Percentiles rank a stretch among this genome's conserved stretches.
phyloP scores from a whole-genome alignment of 2,329 filamentous ascomycete species.

The Pseudogymnoascus sp. region DNA sequence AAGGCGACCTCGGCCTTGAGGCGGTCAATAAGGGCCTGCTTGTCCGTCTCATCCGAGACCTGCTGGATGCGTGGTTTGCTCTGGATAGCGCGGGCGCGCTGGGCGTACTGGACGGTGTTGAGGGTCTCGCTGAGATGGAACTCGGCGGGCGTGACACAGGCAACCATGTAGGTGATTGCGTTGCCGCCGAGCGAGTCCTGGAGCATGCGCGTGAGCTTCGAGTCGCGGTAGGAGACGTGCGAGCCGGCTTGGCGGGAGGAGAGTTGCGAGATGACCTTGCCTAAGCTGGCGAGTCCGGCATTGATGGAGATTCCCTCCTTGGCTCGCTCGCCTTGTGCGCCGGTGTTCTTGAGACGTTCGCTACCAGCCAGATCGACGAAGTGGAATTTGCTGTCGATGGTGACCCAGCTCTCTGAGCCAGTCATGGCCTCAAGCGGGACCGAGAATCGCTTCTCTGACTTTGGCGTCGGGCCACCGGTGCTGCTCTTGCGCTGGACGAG shows the following conservation, averaged over 20 bases:
- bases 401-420: constrained; percentile 62
- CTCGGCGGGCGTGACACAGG: constrained; percentile 91
- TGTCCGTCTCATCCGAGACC: constrained; percentile 79
- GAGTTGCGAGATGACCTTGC: constrained; percentile 96
- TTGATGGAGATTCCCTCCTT: constrained; percentile 98
- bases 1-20: constrained; percentile 91
- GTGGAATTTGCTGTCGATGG: constrained; percentile 94
- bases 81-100: constrained; percentile 91
- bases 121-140: constrained; percentile 96
- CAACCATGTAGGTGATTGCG: constrained; percentile 99
- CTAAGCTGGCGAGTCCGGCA: constrained; percentile 83
- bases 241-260: constrained; percentile 81
- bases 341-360: constrained; percentile 93
- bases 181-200: constrained; percentile 96
- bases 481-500: constrained; percentile 75
- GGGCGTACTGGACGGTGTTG: constrained; percentile 95
- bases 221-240: constrained; percentile 96
- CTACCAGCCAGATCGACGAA: constrained; percentile 97
- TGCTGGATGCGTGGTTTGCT: constrained; percentile 96
- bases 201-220: constrained; percentile 86
- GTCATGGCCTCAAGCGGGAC: constrained; percentile 76
- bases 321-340: constrained; percentile 86
- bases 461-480: constrained; percentile 34
- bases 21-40: constrained; percentile 86
- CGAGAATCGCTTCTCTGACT: constrained; percentile 76